Evolutionary conservation across 208 protist genomes (phyloP).

Genomic region (Blechomonas ayalai): DNA sequence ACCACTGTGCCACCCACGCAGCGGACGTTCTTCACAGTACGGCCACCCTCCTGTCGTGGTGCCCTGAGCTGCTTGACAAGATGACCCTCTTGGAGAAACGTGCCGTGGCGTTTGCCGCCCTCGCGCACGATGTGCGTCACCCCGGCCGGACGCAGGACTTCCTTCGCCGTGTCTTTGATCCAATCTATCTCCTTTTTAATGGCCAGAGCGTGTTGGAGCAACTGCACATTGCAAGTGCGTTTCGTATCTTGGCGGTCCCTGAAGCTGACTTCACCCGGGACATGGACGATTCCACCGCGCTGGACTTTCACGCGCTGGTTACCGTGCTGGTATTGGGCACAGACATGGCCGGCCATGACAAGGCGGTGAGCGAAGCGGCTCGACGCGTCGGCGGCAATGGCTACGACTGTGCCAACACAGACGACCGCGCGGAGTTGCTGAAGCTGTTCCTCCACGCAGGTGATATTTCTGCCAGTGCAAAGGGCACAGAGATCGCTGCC

Average conservation of each 20-base stretch:
- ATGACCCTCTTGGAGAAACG: slow-evolving; percentile 57
- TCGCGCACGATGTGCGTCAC: slow-evolving; percentile 72
- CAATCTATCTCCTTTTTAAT: slow-evolving; percentile 42
- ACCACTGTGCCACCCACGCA: slow-evolving; percentile 72
- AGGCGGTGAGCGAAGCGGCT: slow-evolving; percentile 14
- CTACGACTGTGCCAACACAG: slow-evolving; percentile 25
- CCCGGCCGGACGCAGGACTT: slow-evolving; percentile 54
- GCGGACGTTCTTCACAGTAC: slow-evolving; percentile 68
- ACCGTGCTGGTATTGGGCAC: slow-evolving; percentile 39
- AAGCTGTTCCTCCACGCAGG: slow-evolving; percentile 62
- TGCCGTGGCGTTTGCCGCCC: slow-evolving; percentile 49
- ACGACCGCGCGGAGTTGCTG: slow-evolving; percentile 47
- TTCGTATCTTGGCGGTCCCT: slow-evolving; percentile 35
- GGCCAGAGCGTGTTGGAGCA: slow-evolving; percentile 53
- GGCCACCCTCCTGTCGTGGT: slow-evolving; percentile 30
- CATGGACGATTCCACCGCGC: slow-evolving; percentile 35
- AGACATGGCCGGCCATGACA: slow-evolving; percentile 53
- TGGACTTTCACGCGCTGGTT: slow-evolving; percentile 61
- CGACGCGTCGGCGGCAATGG: slow-evolving; percentile 2
- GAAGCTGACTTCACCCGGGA: slow-evolving; percentile 48
- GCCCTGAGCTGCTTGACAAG: slow-evolving; percentile 21
- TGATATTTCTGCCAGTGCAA: slow-evolving; percentile 62
- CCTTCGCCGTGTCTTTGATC: slow-evolving; percentile 41
- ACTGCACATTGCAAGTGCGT: slow-evolving; percentile 66
- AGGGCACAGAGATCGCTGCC: slow-evolving; percentile 38